Percentiles rank a stretch among this genome's conserved stretches.
These are phyloP conservation scores for Brassica balearica DNA, from an alignment of 441 rosid species.

Conservation along the genomic window DNA sequence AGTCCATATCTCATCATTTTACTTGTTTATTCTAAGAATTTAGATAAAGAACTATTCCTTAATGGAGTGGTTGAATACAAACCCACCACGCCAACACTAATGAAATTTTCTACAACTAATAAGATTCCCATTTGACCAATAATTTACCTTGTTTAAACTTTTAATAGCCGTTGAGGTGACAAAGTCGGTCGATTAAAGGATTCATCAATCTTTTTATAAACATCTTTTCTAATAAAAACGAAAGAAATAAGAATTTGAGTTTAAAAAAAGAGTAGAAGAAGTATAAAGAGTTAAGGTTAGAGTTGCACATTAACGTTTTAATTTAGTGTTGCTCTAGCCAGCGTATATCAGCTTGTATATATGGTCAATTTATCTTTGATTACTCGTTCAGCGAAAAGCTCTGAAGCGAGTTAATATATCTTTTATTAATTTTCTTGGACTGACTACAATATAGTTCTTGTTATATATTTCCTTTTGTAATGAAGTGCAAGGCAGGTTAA, in stretches of 20 bases:
- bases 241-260: neutral
- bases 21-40: neutral
- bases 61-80: conserved; percentile 3
- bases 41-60: neutral
- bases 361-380: neutral
- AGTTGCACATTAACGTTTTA: neutral
- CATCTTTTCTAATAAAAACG: neutral
- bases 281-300: no score
- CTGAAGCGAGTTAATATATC: neutral
- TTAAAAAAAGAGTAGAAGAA: no score
- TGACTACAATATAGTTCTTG: neutral
- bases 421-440: neutral
- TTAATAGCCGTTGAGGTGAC: neutral
- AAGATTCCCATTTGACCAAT: neutral
- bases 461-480: neutral
- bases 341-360: neutral
- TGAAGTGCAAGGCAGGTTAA: neutral
- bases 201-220: neutral
- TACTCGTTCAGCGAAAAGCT: neutral
- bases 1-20: conserved; percentile 6
- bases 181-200: neutral
- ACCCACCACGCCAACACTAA: conserved; percentile 13
- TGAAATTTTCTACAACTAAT: neutral
- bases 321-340: neutral
- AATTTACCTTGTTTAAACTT: neutral